These are phyloP conservation scores for Pyronema omphalodes DNA, from an alignment of 495 filamentous ascomycete genomes.

Conservation along the genomic window DNA sequence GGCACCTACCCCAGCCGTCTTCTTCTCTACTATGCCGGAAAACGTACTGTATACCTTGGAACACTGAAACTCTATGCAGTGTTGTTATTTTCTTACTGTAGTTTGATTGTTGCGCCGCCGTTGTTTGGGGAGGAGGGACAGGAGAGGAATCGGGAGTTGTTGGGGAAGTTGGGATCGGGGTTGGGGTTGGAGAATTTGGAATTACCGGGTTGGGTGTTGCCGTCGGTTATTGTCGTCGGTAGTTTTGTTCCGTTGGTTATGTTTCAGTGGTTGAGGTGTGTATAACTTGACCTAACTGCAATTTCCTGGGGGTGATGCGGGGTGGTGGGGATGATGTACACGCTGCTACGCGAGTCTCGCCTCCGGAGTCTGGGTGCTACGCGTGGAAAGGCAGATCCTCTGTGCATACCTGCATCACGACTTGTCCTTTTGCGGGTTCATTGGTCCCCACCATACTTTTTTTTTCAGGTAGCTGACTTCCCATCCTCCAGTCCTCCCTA, in stretches of 20 bases:
- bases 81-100: neutral
- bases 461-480: neutral
- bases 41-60: slow-evolving; percentile 1
- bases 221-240: neutral
- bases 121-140: neutral
- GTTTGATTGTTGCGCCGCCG: slow-evolving; percentile 1
- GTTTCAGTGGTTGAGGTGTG: neutral
- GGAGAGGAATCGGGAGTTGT: neutral
- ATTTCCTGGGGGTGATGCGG: neutral
- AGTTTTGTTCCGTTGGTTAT: neutral
- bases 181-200: neutral
- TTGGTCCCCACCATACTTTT: neutral
- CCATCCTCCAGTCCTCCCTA: neutral
- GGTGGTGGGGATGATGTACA: neutral
- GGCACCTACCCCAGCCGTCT: neutral
- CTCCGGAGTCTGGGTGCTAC: too few species aligned
- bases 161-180: neutral
- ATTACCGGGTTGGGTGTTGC: neutral
- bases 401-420: too few species aligned
- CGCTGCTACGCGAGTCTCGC: neutral
- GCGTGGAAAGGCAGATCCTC: too few species aligned
- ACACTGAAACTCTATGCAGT: slow-evolving; percentile 2
- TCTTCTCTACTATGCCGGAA: slow-evolving; percentile 4
- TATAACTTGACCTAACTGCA: too few species aligned
- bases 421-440: too few species aligned